Conservation (phyloP, 768 basidiomycete species). For the Leccinellum albellum region DNA sequence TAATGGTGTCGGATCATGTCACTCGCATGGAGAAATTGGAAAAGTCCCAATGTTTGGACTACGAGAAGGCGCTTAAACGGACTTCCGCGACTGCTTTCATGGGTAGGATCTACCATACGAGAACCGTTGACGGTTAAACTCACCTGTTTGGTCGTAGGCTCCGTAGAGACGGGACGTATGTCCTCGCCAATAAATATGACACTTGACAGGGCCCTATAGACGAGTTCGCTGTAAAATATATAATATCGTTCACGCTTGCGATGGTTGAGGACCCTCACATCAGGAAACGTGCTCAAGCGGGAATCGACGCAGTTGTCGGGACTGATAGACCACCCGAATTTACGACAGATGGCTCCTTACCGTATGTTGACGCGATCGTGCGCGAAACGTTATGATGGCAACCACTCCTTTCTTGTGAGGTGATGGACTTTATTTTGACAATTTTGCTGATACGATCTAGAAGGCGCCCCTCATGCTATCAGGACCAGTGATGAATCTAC, state of each 20-base stretch:
- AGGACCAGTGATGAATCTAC: conserved; percentile 40
- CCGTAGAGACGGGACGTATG: conserved; percentile 11
- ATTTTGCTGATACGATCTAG: neutral
- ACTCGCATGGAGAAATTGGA: conserved; percentile 9
- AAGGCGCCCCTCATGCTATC: conserved; percentile 17
- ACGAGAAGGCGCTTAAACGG: conserved; percentile 16
- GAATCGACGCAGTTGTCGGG: conserved; percentile 9
- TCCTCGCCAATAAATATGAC: neutral
- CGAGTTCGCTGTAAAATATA: neutral
- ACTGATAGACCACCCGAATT: conserved; percentile 8
- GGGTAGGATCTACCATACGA: conserved; percentile 1
- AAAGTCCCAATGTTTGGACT: neutral
- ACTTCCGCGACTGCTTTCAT: conserved; percentile 13
- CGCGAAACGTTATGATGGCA: conserved; percentile 12
- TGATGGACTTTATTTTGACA: neutral
- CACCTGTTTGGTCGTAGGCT: neutral
- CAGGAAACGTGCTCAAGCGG: conserved; percentile 9
- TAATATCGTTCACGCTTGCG: conserved; percentile 10
- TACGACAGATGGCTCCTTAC: conserved; percentile 4
- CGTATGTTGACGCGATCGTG: conserved; percentile 12
- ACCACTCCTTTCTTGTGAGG: conserved; percentile 4
- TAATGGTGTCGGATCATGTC: conserved; percentile 15
- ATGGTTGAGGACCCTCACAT: conserved; percentile 12
- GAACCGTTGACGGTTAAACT: neutral
- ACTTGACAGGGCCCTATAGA: conserved; percentile 3